Evolutionary conservation across 2,329 filamentous ascomycete species (phyloP).

Genomic region (Dissoconium aciculare): DNA sequence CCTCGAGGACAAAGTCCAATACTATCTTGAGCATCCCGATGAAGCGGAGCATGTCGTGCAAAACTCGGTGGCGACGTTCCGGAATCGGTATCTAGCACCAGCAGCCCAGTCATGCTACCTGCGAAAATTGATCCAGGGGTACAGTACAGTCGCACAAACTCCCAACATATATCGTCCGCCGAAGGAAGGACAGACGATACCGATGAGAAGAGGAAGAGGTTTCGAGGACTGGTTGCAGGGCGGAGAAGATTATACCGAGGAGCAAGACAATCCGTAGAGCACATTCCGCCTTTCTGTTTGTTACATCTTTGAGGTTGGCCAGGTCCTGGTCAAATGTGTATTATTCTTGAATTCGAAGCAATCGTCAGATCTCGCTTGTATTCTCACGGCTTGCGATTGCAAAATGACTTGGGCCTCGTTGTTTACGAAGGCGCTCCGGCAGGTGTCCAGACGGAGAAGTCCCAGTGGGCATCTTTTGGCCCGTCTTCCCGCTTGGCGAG

Average conservation of each 20-base stretch:
- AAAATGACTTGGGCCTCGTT: too few species aligned
- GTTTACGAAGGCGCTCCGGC: too few species aligned
- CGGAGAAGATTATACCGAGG: conserved; percentile 2
- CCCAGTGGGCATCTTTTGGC: too few species aligned
- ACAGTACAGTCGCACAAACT: conserved; percentile 14
- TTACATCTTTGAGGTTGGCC: not conserved
- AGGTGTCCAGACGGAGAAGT: too few species aligned
- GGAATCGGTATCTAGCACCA: conserved; percentile 16
- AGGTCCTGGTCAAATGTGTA: too few species aligned
- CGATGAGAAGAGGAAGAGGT: conserved; percentile 3
- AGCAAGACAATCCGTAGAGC: too few species aligned
- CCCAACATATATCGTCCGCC: conserved; percentile 12
- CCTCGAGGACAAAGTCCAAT: conserved; percentile 15
- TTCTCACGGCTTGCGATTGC: too few species aligned
- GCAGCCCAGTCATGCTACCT: conserved; percentile 22
- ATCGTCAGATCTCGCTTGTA: too few species aligned
- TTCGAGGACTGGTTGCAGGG: conserved; percentile 6
- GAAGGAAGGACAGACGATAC: conserved; percentile 1
- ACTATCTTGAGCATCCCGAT: conserved; percentile 13
- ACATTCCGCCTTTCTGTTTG: not conserved
- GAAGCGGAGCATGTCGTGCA: conserved; percentile 16
- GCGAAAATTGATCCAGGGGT: conserved; percentile 16
- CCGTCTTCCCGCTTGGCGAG: too few species aligned
- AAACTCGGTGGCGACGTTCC: conserved; percentile 16
- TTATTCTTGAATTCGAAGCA: too few species aligned